These are phyloP conservation scores for Rasamsonia emersonii DNA, from an alignment of 2,329 filamentous ascomycete species.

Conservation along the genomic window DNA sequence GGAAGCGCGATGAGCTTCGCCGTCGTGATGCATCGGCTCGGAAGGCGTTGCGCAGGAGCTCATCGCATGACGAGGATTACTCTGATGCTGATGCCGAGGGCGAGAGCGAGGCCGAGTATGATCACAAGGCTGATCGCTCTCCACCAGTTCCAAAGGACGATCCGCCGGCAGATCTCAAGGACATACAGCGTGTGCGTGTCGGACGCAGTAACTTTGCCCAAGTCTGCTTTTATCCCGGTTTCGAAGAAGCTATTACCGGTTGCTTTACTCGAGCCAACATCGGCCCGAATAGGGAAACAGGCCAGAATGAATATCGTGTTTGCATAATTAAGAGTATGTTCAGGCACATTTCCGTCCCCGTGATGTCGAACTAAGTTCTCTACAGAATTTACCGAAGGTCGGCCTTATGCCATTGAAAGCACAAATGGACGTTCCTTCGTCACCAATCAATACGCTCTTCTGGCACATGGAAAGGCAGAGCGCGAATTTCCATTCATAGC, in stretches of 20 bases:
- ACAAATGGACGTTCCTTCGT: slow-evolving; percentile 66
- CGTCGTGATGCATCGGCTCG: slow-evolving; percentile 32
- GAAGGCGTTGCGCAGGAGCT: slow-evolving; percentile 52
- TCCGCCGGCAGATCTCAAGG: slow-evolving; percentile 62
- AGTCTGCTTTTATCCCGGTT: slow-evolving; percentile 87
- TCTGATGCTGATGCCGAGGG: slow-evolving; percentile 57
- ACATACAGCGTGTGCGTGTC: slow-evolving; percentile 75
- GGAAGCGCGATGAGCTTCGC: slow-evolving; percentile 39
- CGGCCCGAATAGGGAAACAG: slow-evolving; percentile 64
- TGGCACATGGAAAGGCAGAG: slow-evolving; percentile 73
- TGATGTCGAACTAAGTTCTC: too few relatives aligned
- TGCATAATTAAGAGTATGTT: slow-evolving; percentile 70
- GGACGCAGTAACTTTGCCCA: slow-evolving; percentile 79
- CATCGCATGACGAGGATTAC: slow-evolving; percentile 54
- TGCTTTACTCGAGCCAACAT: slow-evolving; percentile 82
- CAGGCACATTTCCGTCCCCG: too few relatives aligned
- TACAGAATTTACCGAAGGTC: slow-evolving; percentile 65
- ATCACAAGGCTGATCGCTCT: slow-evolving; percentile 47
- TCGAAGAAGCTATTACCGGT: slow-evolving; percentile 70
- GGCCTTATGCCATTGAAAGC: slow-evolving; percentile 72
- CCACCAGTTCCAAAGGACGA: slow-evolving; percentile 52
- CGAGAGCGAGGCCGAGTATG: slow-evolving; percentile 75
- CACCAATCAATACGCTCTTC: slow-evolving; percentile 75
- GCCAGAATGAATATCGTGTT: slow-evolving; percentile 76
- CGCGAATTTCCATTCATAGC: slow-evolving; percentile 84